Base-by-base conservation (phyloP, 345 rosid species). In the Gynandropsis gynandra region DNA sequence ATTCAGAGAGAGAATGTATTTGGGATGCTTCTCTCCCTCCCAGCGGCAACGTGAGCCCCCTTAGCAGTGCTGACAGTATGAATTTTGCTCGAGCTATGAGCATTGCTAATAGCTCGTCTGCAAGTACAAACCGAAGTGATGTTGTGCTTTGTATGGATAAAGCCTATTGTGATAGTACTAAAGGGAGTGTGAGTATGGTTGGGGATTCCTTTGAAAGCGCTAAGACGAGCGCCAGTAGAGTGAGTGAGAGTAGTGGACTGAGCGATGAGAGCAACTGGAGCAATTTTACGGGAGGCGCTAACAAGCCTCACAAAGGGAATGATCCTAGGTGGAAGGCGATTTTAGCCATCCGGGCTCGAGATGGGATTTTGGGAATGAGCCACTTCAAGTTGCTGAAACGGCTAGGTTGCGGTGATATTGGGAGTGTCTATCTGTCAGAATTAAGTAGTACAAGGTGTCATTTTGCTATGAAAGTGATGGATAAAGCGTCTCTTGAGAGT, bases 391-490 rank as follows among this genome's bases (percentile, higher is more conserved):
- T 92, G 63, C 87, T 92, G 8, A 85, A 80, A 64, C 79, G 87
- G 58, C 95, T 92, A 24, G 98, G 98, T 44, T 92, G 96, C 62
- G 98, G 96, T 47, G 96, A 92, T 71, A 92, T 92, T 47, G 98
- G 98, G 34, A 92, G 98, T 54, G 98, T 92, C 2, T 92, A 92
- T 74, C 82, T 92, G 13, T 89, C 98, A 35, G 98, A 92, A 68
- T 64, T 92, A 43, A 87, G 87, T 40, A 87, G 93, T 31, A 87
- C 98, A 59, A 76, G 80, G 24, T 87, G 95, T 59, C 81, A 73
- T 72, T 92, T 92, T 51, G 98, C 98, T 16, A 89, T 92, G 78
- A 92, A 92, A 64, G 98, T 92, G 41, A 92, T 92, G 98, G 98
- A 92, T 66, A 90, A 90, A 76, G 89, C 95, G 24, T 90, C 98